Conservation (phyloP, 2,329 filamentous ascomycete genomes). For the Sporothrix humicola region DNA sequence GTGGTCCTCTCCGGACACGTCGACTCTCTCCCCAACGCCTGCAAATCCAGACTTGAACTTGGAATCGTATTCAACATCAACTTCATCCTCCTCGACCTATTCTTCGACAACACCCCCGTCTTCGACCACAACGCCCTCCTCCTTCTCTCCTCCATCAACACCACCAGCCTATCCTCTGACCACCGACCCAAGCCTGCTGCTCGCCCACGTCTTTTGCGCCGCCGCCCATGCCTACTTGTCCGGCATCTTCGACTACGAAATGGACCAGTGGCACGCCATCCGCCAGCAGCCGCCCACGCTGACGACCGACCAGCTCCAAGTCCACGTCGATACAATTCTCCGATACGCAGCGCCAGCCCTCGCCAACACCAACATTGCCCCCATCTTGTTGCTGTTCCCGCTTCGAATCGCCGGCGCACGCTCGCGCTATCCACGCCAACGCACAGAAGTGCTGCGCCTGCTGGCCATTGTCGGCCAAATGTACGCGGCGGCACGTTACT, state of each 20-base stretch:
- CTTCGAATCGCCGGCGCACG: not conserved
- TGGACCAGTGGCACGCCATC: conserved; percentile 23
- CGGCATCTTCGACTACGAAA: conserved; percentile 22
- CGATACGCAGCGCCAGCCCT: conserved; percentile 6
- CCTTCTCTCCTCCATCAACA: not conserved
- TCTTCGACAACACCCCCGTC: no score
- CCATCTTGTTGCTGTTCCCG: conserved; percentile 12
- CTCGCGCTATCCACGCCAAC: not conserved
- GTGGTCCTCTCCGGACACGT: no score
- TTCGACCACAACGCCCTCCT: not conserved
- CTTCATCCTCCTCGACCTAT: not conserved
- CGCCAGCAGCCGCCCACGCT: not conserved
- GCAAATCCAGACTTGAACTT: no score
- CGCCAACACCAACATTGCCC: conserved; percentile 9
- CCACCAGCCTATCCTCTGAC: not conserved
- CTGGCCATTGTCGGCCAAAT: not conserved
- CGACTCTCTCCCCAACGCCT: no score
- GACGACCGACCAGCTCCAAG: not conserved
- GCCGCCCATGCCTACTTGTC: conserved; percentile 14
- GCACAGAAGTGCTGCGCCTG: not conserved
- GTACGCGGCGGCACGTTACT: conserved; percentile 16
- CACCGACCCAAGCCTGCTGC: conserved; percentile 5
- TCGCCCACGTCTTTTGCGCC: conserved; percentile 13
- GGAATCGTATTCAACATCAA: no score
- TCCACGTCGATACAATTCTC: conserved; percentile 9